Evolutionary conservation across 306 rosid genomes (phyloP), one percentile per base, ranked within the genome.

Genomic region (Benincasa hispida): DNA sequence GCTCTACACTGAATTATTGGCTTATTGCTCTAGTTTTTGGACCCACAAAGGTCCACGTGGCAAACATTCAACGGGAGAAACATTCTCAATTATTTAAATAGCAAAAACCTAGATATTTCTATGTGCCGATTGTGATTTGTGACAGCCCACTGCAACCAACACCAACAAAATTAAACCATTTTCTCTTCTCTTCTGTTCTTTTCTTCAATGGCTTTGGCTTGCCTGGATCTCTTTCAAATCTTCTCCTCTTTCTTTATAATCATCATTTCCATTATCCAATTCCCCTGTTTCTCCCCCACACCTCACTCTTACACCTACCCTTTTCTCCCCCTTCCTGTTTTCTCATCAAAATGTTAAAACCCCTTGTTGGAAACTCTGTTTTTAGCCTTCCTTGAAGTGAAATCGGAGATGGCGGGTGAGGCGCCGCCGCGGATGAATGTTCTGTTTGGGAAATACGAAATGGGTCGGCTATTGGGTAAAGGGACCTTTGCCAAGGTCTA

Each of bases 401-500:
- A 25, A 24, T 41, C n/a, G 34, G 56, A 69, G 37, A 69, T 69
- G 75, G 75, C 75, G 19, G 74, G 54, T 25, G 35, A 13, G 17
- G 72, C 72, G 25, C 7, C 22, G 1, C 25, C 13, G 22, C 1
- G 12, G 14, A 80, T 87, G 41, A 85, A 70, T 78, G 78, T 87
- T 59, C 76, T 93, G 15, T 91, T 90, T 69, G 27, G 84, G 72
- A 93, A 93, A 70, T 93, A 91, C 68, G 98, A 90, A 82, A 86
- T 87, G 92, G 96, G 98, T 6, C 84, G 89, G 35, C 73, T 84
- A 0, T 68, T 93, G 10, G 98, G 98, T 4, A 87, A 90, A 56
- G 98, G 98, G 0, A 93, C 87, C 27, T 93, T 93, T 55, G 98
- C 98, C 0, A 90, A 92, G 62, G 98, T 92, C 19, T 84, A 84